phyloP scores from a whole-genome alignment of 495 filamentous ascomycete species.

The Umbilicaria muhlenbergii region DNA sequence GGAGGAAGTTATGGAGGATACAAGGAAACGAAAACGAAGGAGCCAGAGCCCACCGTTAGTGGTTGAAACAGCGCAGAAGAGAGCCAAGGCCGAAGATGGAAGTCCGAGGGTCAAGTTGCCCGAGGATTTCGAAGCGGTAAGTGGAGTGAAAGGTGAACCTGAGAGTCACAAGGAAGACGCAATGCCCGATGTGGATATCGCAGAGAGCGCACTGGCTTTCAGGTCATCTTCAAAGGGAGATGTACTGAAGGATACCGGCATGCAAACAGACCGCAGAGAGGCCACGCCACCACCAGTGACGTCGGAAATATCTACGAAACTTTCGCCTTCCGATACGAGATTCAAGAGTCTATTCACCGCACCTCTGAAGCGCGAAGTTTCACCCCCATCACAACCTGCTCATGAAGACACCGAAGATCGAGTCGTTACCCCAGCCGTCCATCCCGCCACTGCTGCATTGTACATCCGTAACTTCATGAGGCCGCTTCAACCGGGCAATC shows the following conservation, averaged over 20 bases:
- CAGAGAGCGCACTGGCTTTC: background rate
- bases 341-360: constrained; percentile 40
- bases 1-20: constrained; percentile 37
- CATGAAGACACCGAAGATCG: constrained; percentile 24
- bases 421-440: constrained; percentile 49
- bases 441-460: constrained; percentile 69
- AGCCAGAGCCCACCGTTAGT: constrained; percentile 50
- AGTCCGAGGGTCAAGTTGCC: constrained; percentile 17
- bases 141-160: background rate
- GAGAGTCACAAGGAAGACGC: too few relatives aligned
- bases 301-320: constrained; percentile 3
- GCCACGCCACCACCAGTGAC: background rate
- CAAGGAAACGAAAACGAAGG: constrained; percentile 57
- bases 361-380: constrained; percentile 7
- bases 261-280: constrained; percentile 5
- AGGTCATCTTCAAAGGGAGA: constrained; percentile 5
- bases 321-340: constrained; percentile 21
- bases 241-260: background rate
- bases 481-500: constrained; percentile 48
- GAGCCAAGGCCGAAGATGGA: constrained; percentile 21
- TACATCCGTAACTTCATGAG: constrained; percentile 90
- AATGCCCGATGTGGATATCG: too few relatives aligned
- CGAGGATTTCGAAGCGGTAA: constrained; percentile 11
- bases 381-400: constrained; percentile 4
- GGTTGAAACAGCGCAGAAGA: constrained; percentile 28